These are phyloP conservation scores for Tolypocladium nubicola DNA, from an alignment of 2,329 filamentous ascomycete genomes.

Conservation along the genomic window DNA sequence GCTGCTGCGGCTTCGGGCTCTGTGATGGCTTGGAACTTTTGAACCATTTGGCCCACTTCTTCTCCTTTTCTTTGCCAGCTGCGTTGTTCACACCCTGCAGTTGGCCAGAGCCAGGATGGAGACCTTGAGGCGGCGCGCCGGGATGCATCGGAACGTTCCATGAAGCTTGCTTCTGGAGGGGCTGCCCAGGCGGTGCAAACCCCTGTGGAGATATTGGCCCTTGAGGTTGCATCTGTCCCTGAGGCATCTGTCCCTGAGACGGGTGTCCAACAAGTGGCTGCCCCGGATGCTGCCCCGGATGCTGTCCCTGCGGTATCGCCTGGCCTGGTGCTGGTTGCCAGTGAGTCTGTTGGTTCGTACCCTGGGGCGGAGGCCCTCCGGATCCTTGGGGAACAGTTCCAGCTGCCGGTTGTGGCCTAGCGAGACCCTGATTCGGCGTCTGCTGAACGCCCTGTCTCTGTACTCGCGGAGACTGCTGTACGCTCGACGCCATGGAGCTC, in stretches of 20 bases:
- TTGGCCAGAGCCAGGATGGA: neutral
- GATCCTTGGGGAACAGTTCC: neutral
- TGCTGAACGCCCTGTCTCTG: neutral
- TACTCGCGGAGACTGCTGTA: neutral
- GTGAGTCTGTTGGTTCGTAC: neutral
- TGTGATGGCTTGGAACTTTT: constrained; percentile 11
- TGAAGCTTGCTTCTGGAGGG: neutral
- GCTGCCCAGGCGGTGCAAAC: neutral
- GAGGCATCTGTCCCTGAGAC: neutral
- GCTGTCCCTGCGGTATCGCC: neutral
- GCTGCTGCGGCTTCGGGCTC: constrained; percentile 2
- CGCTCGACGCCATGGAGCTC: constrained; percentile 1
- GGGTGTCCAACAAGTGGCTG: neutral
- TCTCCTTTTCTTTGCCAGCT: constrained; percentile 11
- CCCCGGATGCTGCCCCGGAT: neutral
- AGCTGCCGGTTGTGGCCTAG: neutral
- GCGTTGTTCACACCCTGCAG: neutral
- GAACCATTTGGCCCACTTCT: constrained; percentile 19
- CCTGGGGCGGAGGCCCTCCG: neutral
- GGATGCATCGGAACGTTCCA: neutral
- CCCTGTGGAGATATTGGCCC: neutral
- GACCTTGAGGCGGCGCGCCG: neutral
- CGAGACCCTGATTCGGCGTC: neutral
- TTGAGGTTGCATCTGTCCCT: neutral
- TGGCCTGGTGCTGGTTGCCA: neutral